Conservation (phyloP, 768 basidiomycete species). For the Lactifluus hygrophoroides region DNA sequence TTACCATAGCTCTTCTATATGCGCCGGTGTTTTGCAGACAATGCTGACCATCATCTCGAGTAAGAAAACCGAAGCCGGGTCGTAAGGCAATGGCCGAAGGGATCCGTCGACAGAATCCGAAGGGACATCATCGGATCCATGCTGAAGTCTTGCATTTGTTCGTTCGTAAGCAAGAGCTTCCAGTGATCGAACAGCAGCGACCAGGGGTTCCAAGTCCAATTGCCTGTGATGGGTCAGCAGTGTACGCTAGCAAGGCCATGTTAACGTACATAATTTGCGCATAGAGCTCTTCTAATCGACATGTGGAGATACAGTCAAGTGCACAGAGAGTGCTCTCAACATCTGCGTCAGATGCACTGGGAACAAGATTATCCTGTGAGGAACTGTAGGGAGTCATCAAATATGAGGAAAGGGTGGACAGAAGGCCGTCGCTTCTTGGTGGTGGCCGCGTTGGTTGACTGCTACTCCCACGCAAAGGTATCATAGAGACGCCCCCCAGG, state of each 20-base stretch:
- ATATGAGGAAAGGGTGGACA: slow-evolving; percentile 92
- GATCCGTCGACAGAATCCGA: slow-evolving; percentile 34
- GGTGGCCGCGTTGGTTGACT: slow-evolving; percentile 52
- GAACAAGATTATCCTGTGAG: slow-evolving; percentile 65
- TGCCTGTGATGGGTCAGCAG: slow-evolving; percentile 38
- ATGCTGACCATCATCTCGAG: slow-evolving; percentile 94
- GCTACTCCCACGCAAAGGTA: slow-evolving; percentile 66
- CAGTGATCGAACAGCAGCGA: slow-evolving; percentile 78
- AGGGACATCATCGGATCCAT: slow-evolving; percentile 53
- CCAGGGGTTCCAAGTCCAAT: slow-evolving; percentile 68
- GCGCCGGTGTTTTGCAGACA: slow-evolving; percentile 61
- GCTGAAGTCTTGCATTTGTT: slow-evolving; percentile 69
- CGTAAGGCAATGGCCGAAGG: slow-evolving; percentile 66
- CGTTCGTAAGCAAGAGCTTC: slow-evolving; percentile 87
- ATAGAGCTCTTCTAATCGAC: slow-evolving; percentile 90
- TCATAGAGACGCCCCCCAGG: slow-evolving; percentile 87
- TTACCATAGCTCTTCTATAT: slow-evolving; percentile 86
- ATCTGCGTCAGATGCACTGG: slow-evolving; percentile 84
- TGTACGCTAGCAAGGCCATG: background rate
- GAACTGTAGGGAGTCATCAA: slow-evolving; percentile 88
- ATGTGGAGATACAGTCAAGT: slow-evolving; percentile 91
- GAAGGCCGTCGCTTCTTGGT: slow-evolving; percentile 73
- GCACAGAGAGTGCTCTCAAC: slow-evolving; percentile 92
- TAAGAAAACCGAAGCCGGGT: slow-evolving; percentile 91
- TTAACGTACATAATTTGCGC: slow-evolving; percentile 74